Conservation (phyloP, 495 filamentous ascomycete species). For the Talaromyces thailandensis region DNA sequence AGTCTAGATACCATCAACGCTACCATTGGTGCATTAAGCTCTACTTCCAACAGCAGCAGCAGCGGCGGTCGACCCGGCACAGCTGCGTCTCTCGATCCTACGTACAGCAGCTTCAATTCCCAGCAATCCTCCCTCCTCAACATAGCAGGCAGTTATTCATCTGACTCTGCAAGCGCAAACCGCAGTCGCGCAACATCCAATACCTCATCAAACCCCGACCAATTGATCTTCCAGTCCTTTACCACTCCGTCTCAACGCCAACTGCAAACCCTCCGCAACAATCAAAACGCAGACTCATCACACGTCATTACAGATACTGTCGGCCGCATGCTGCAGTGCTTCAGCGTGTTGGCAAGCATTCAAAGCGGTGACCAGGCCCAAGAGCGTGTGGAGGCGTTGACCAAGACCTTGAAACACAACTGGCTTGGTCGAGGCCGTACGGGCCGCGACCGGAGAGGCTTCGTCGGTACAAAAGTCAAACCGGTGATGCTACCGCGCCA, state of each 20-base stretch:
- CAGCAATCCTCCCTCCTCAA: constrained; percentile 64
- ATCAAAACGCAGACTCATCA: constrained; percentile 50
- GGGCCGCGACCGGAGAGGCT: constrained; percentile 78
- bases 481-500: constrained; percentile 24
- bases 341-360: constrained; percentile 77
- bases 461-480: constrained; percentile 62
- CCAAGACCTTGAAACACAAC: constrained; percentile 83
- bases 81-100: constrained; percentile 62
- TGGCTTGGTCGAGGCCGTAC: constrained; percentile 90
- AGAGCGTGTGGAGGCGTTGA: constrained; percentile 71
- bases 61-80: constrained; percentile 53
- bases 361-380: constrained; percentile 65
- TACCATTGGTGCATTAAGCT: constrained; percentile 36
- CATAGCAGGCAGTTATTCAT: constrained; percentile 40
- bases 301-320: constrained; percentile 84
- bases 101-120: constrained; percentile 62
- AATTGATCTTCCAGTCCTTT: constrained; percentile 42
- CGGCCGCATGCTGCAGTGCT: constrained; percentile 92
- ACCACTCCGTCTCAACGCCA: constrained; percentile 40
- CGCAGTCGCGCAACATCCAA: constrained; percentile 77
- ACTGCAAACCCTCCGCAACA: constrained; percentile 29
- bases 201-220: constrained; percentile 55
- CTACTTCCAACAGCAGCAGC: constrained; percentile 38
- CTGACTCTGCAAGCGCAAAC: constrained; percentile 32
- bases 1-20: constrained; percentile 74